phyloP scores from a whole-genome alignment of 2,329 filamentous ascomycete species.

The Tolypocladium cylindrosporum region DNA sequence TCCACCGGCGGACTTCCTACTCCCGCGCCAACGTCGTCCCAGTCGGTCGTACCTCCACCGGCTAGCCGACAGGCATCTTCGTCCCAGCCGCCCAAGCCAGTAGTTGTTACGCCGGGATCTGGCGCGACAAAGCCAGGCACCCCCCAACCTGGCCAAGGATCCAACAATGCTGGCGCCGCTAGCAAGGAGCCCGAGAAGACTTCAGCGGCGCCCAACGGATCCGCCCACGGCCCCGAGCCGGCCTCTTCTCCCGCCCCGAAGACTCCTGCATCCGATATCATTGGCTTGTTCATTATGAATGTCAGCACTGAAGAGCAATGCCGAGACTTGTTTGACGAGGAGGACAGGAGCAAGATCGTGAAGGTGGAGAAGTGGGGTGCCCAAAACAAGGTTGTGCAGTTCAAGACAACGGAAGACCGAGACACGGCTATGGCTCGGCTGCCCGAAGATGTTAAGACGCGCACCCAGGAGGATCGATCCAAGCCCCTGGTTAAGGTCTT shows the following conservation, averaged over 20 bases:
- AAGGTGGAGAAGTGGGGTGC: constrained; percentile 71
- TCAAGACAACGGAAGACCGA: constrained; percentile 70
- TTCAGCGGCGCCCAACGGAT: constrained; percentile 40
- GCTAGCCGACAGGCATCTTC: constrained; percentile 26
- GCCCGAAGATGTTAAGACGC: constrained; percentile 66
- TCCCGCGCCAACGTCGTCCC: constrained; percentile 25
- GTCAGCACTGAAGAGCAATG: constrained; percentile 76
- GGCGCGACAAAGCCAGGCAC: constrained; percentile 30
- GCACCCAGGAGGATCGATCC: constrained; percentile 60
- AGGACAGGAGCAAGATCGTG: constrained; percentile 72
- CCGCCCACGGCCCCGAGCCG: constrained; percentile 40
- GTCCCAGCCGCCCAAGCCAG: constrained; percentile 31
- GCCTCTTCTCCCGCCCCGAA: constrained; percentile 51
- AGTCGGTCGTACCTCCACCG: constrained; percentile 21
- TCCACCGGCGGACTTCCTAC: constrained; percentile 20
- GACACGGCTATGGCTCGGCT: constrained; percentile 68
- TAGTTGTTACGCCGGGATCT: constrained; percentile 24
- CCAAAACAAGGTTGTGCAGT: constrained; percentile 78
- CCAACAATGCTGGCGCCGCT: constrained; percentile 26
- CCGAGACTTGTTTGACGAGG: constrained; percentile 69
- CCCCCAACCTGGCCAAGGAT: constrained; percentile 38
- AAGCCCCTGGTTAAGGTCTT: constrained; percentile 79
- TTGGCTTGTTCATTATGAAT: constrained; percentile 84
- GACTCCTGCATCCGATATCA: constrained; percentile 53
- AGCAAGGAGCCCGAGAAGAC: constrained; percentile 49